These are phyloP conservation scores for Penicillium italicum DNA, from an alignment of 2,329 filamentous ascomycete species.

Conservation along the genomic window DNA sequence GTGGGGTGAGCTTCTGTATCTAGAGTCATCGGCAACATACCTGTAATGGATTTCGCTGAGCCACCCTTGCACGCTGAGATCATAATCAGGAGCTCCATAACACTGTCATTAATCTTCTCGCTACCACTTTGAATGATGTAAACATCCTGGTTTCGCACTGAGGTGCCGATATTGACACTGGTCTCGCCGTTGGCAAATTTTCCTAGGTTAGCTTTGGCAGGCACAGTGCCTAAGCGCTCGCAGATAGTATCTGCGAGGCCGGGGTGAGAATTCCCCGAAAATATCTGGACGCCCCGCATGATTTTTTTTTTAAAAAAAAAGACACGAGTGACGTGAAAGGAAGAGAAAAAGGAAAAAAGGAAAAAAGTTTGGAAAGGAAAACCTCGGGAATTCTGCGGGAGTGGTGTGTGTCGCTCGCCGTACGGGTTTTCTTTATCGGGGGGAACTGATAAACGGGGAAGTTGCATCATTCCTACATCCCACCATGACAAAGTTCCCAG, in stretches of 20 bases:
- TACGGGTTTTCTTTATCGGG: slow-evolving; percentile 15
- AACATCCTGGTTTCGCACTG: slow-evolving; percentile 94
- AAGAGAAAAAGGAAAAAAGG: slow-evolving; percentile 12
- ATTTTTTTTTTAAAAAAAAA: slow-evolving; percentile 14
- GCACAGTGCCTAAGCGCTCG: slow-evolving; percentile 60
- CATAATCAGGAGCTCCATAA: slow-evolving; percentile 99
- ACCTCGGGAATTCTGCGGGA: slow-evolving; percentile 13
- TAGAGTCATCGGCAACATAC: slow-evolving; percentile 51
- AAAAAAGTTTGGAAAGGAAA: slow-evolving; percentile 19
- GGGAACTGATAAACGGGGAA: slow-evolving; percentile 13
- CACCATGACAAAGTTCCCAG: slow-evolving; percentile 62
- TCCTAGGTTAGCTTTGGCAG: slow-evolving; percentile 57
- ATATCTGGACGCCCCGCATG: slow-evolving; percentile 66
- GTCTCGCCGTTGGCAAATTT: slow-evolving; percentile 71
- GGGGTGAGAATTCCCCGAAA: slow-evolving; percentile 64
- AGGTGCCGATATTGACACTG: slow-evolving; percentile 62
- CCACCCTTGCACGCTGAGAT: slow-evolving; percentile 98
- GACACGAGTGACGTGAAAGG: slow-evolving; percentile 15
- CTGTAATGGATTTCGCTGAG: slow-evolving; percentile 93
- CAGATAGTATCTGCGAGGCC: slow-evolving; percentile 62
- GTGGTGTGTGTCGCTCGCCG: slow-evolving; percentile 14
- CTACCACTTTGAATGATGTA: slow-evolving; percentile 98
- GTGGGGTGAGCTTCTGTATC: slow-evolving; percentile 16
- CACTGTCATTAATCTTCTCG: slow-evolving; percentile 92
- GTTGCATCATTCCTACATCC: slow-evolving; percentile 10